Evolutionary conservation across 2,329 filamentous ascomycete species (phyloP), one percentile per base, ranked within the genome.

Genomic region (Sporothrix mexicana): DNA sequence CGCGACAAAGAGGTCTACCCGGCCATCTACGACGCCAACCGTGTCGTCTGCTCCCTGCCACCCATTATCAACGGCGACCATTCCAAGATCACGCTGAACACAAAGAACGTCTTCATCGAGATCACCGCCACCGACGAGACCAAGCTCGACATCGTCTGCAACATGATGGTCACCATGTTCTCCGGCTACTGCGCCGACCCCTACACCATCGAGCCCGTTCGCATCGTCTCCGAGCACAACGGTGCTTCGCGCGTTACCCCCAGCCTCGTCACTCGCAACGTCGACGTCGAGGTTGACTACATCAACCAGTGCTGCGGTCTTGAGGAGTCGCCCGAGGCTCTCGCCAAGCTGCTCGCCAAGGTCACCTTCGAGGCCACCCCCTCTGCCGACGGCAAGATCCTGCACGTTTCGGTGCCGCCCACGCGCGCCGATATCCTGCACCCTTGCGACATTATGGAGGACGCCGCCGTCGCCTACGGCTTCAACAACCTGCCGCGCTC

Each of bases 381-480:
- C 2, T 96, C 94, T 0, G 83, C 86, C 71, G 87, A 88, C 74
- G 82, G 88, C 71, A 91, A 93, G 79, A 84, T 96, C 68, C 86
- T 97, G 74, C 92, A 97, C 78, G 91, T 98, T 41, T 88, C 91
- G 49, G 89, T 98, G 30, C 96, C 96, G 9, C 90, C 95, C 45
- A 98, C 95, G 64, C 90, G 96, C 75, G 95, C 96, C 66, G 96
- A 99, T 81, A 92, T 99, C 57, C 90, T 99, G 45, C 96, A 99
- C 82, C 93, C 98, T 80, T 97, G 94, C 78, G 96, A 99, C 80
- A 93, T 99, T 77, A 99, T 99, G 95, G 96, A 99, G 84, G 97
- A 99, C 80, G 91, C 97, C 23, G 96, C 94, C 55, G 96, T 99
- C 76, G 94, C 94, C 70, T 98, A 98, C 81, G 96, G 97, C 76